Evolutionary conservation across 139 green algal species (phyloP), one percentile per base, ranked within the genome.

Genomic region (Asterochloris sp.): DNA sequence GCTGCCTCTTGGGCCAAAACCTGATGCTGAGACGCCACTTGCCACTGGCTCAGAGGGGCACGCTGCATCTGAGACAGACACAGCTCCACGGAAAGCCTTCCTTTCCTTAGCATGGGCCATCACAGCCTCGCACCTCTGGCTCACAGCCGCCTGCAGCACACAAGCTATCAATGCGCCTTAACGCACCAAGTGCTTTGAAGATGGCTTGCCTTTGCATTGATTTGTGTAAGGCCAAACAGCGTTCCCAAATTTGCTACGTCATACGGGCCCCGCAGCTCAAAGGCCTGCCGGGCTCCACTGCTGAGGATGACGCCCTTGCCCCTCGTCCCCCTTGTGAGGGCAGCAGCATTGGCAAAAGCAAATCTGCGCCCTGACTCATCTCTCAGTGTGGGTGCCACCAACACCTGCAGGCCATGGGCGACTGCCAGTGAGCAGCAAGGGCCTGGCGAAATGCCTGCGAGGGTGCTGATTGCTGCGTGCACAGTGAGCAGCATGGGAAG

Each of bases 241-340:
- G 82, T 88, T 9, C 76, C 88, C 80, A 95, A 69, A 78, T 93
- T 92, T 73, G 83, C 62, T 12, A 95, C 75, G 63, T 95, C 92
- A 79, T 91, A 83, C 0, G 91, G 89, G 0, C 87, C 89, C 2
- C 92, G 79, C 71, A 95, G 80, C 84, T 94, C 92, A 66, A 87
- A 87, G 11, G 81, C 85, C n/a, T 81, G 80, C 11, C 87, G 80
- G 0, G 91, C 90, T 10, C 85, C 85, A 77, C 92, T 95, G 83
- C 78, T 88, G 11, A 95, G 19, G 16, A 95, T 79, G 16, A 95
- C 81, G 63, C 85, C 83, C 47, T 89, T 87, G 13, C 85, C 89
- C 17, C 88, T 78, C 0, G 87, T 89, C 13, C 87, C 89, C 2
- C 89, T 80, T 1, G 79, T 73, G 38, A 95, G 82, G 13, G 86